Evolutionary conservation across 2,329 filamentous ascomycete species (phyloP).

Genomic region (Myotisia sp.): DNA sequence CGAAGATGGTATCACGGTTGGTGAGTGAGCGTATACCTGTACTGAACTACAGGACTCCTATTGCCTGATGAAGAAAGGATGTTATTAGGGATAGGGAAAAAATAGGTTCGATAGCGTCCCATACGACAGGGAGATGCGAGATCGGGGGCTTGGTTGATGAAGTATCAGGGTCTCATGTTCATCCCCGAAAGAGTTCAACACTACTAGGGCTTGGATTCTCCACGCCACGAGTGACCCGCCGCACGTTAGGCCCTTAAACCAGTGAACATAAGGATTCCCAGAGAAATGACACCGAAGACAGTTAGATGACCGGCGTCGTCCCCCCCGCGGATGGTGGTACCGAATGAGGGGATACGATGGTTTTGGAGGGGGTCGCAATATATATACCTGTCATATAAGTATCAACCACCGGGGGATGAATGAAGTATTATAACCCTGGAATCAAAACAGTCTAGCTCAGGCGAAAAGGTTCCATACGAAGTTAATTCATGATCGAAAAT

Average conservation of each 20-base stretch:
- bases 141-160: conserved; percentile 8
- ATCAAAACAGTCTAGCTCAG: conserved; percentile 4
- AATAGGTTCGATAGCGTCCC: conserved; percentile 5
- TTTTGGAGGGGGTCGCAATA: conserved; percentile 2
- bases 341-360: conserved; percentile 5
- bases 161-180: conserved; percentile 11
- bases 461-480: conserved; percentile 9
- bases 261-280: conserved; percentile 6
- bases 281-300: not conserved
- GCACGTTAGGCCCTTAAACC: conserved; percentile 6
- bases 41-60: not conserved
- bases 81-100: not conserved
- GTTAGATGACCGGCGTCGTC: conserved; percentile 4
- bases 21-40: not conserved
- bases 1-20: conserved; percentile 13
- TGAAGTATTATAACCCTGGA: conserved; percentile 2
- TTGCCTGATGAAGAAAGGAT: no score
- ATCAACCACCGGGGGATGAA: no score
- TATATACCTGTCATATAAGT: no score
- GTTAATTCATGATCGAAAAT: conserved; percentile 10
- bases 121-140: conserved; percentile 8
- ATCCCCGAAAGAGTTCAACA: conserved; percentile 10
- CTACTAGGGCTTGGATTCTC: conserved; percentile 7
- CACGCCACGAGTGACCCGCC: conserved; percentile 9
- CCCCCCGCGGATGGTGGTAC: conserved; percentile 7